Evolutionary conservation across 805 yeast species (phyloP), one percentile per base, ranked within the genome.

Genomic region (Maudiozyma barnettii): DNA sequence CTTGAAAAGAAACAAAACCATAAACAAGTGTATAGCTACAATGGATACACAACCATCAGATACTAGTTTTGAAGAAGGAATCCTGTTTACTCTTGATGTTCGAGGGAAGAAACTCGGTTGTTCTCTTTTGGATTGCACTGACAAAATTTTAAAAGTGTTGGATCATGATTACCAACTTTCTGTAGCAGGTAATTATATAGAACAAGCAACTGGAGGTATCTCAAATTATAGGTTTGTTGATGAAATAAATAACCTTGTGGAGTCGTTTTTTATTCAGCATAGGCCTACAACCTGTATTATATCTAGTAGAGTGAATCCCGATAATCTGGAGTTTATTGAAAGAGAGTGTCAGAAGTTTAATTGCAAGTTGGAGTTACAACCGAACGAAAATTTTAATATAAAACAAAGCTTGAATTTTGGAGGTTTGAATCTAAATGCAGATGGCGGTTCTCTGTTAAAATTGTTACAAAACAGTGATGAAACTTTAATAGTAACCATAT

Each of bases 241-340:
- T 35, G 62, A 58, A 33, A 38, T 51, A 2, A 54, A 49, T 37
- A 10, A 43, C 29, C 43, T 59, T 18, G 16, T 35, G 13, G 59
- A 50, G 26, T 45, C 47, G 10, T 21, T 59, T 3, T 37, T 60
- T 9, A 22, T 45, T 22, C 51, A 51, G n/a, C 18, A 46, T 22
- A 39, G 39, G 2, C 61, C 64, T 3, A 46, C 55, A 3, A 19
- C 48, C 9, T 56, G 58, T 41, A 16, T 60, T 14, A 31, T 58
- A 3, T 54, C 64, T 1, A 51, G 52, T 20, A 50, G 53, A 10
- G 36, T 58, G 8, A 54, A 51, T 20, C 55, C 55, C 36, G 22
- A 7, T 13, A 45, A 43, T 29, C 51, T 41, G 18, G 40, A 48
- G 1, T 43, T 21, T 29, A 40, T 59, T 4, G 36, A 49, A 26